A percentile compares a stretch with the other conserved stretches of the same genome.
These are phyloP conservation scores for Spiraea crenata DNA, from an alignment of 331 rosid species.

Conservation along the genomic window DNA sequence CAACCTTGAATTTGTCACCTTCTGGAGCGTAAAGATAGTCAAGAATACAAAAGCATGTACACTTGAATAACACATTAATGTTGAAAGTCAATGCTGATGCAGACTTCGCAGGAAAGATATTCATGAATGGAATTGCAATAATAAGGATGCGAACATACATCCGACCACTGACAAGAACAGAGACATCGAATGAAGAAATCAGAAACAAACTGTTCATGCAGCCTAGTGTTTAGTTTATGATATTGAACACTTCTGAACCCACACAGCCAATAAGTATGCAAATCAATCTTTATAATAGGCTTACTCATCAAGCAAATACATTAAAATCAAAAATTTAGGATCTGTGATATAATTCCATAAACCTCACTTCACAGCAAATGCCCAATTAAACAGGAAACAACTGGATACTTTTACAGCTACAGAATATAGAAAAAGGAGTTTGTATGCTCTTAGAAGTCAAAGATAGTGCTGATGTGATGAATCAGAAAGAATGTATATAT, in stretches of 20 bases:
- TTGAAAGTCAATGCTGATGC: background rate
- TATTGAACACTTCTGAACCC: background rate
- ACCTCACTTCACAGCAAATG: background rate
- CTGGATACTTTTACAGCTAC: background rate
- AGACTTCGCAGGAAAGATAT: background rate
- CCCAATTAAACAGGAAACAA: background rate
- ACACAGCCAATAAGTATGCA: background rate
- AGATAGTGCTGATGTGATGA: background rate
- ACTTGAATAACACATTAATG: background rate
- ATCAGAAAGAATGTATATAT: background rate
- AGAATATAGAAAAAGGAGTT: conserved; percentile 3
- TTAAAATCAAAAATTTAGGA: background rate
- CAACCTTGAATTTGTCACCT: conserved; percentile 95
- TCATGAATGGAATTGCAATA: conserved; percentile 3
- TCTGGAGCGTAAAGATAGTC: conserved; percentile 81
- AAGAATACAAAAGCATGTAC: conserved; percentile 45
- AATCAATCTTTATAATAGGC: background rate
- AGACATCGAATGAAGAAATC: background rate
- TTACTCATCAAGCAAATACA: background rate
- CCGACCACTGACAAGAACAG: conserved; percentile 8
- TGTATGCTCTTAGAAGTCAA: background rate
- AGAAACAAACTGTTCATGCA: conserved; percentile 5
- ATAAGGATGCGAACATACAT: conserved; percentile 4
- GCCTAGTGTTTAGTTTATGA: background rate
- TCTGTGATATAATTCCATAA: background rate